Base-by-base conservation (phyloP, 2,329 filamentous ascomycete genomes). In the Clonostachys rhizophaga region DNA sequence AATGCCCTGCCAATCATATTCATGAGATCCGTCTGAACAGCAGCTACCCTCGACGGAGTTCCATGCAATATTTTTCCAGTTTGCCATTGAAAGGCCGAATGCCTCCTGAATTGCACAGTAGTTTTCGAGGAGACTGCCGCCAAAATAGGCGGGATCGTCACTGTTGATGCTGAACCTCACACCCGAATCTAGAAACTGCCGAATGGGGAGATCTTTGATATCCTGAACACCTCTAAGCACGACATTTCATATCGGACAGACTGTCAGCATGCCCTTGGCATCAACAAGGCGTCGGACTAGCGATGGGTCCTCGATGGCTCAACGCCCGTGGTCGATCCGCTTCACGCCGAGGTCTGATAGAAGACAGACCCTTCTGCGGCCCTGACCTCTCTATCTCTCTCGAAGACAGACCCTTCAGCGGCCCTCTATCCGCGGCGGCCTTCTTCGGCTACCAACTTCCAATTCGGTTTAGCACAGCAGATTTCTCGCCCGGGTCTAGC, bases 321-420 rank as follows among this genome's bases (percentile, higher is more conserved):
- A 75, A 47, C 89, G 81, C 2, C 86, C 87, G 60, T 91, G 86
- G 60, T 91, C 87, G 54, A n/a, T n/a, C n/a, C n/a, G n/a, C n/a
- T n/a, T n/a, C n/a, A n/a, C n/a, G n/a, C n/a, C n/a, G n/a, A n/a
- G n/a, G n/a, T n/a, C n/a, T n/a, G n/a, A 91, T 16, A 16, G 16
- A 16, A 16, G 16, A 16, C 16, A 16, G 16, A 16, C 16, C 16
- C 16, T 16, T 16, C 16, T n/a, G n/a, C n/a, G n/a, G n/a, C n/a
- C n/a, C n/a, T n/a, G n/a, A n/a, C n/a, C n/a, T n/a, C n/a, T n/a
- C n/a, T n/a, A n/a, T n/a, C n/a, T n/a, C n/a, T n/a, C n/a, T n/a
- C n/a, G 16, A 16, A 16, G 16, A 16, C 16, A 16, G 16, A 16
- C 16, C 16, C 16, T 16, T 16, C 16, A n/a, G n/a, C n/a, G 16